Evolutionary conservation across 2,329 filamentous ascomycete species (phyloP).

Genomic region (Cytospora schulzeri): DNA sequence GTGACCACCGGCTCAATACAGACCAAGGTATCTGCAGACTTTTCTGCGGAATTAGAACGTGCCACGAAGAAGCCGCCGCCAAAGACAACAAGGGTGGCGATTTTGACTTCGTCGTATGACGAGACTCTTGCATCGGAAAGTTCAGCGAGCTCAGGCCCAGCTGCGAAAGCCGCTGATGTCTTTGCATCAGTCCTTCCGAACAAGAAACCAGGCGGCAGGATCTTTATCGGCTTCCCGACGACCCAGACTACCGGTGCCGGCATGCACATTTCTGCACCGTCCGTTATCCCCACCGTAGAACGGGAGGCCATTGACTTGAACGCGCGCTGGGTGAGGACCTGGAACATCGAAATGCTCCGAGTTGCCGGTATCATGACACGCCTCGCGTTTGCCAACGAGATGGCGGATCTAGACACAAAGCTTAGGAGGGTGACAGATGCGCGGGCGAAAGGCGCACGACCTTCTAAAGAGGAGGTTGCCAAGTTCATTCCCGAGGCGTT

Average conservation of each 20-base stretch:
- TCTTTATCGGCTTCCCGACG: slow-evolving; percentile 97
- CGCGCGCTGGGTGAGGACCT: slow-evolving; percentile 88
- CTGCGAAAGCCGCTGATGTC: slow-evolving; percentile 69
- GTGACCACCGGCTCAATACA: slow-evolving; percentile 82
- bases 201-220: slow-evolving; percentile 77
- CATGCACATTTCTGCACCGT: slow-evolving; percentile 92
- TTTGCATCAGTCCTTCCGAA: slow-evolving; percentile 89
- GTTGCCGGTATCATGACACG: slow-evolving; percentile 88
- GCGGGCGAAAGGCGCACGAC: slow-evolving; percentile 47
- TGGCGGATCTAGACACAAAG: slow-evolving; percentile 71
- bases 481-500: slow-evolving; percentile 76
- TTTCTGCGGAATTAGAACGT: slow-evolving; percentile 85
- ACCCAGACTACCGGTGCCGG: slow-evolving; percentile 94
- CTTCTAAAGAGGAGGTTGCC: slow-evolving; percentile 64
- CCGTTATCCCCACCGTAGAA: slow-evolving; percentile 95
- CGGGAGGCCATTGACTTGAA: slow-evolving; percentile 96
- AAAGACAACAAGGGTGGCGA: slow-evolving; percentile 80
- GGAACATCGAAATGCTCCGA: slow-evolving; percentile 92
- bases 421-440: slow-evolving; percentile 45
- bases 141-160: slow-evolving; percentile 46
- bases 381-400: slow-evolving; percentile 85
- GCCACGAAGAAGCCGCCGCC: slow-evolving; percentile 97
- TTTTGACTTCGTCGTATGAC: slow-evolving; percentile 89
- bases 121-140: slow-evolving; percentile 69
- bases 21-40: slow-evolving; percentile 71